Percentiles rank a stretch among this genome's conserved stretches.
These are phyloP conservation scores for Candida succiphila DNA, from an alignment of 805 yeast species.

Conservation along the genomic window DNA sequence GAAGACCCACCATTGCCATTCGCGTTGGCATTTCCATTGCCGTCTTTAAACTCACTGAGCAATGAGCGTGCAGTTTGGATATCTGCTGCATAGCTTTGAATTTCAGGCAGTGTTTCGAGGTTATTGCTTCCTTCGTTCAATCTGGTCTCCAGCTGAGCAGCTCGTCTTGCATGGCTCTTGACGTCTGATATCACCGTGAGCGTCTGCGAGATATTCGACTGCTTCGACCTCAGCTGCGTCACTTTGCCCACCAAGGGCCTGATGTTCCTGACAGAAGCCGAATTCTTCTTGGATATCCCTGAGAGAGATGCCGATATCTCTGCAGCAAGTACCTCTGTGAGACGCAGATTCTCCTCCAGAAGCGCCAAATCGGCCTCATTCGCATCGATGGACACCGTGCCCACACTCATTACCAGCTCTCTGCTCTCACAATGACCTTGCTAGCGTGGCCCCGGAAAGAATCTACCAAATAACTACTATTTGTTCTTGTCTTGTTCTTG, in stretches of 20 bases:
- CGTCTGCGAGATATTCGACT: conserved; percentile 47
- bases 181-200: conserved; percentile 34
- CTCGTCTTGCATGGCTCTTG: conserved; percentile 36
- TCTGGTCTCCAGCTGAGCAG: conserved; percentile 29
- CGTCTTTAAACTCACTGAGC: conserved; percentile 28
- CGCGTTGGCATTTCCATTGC: conserved; percentile 10
- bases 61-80: conserved; percentile 32
- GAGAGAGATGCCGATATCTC: conserved; percentile 46
- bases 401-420: too few species aligned
- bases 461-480: too few species aligned
- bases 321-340: conserved; percentile 45
- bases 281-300: conserved; percentile 41
- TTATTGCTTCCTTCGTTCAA: conserved; percentile 5
- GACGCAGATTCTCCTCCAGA: conserved; percentile 59
- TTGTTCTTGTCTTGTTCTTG: too few species aligned
- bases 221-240: conserved; percentile 42
- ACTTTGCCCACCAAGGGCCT: conserved; percentile 64
- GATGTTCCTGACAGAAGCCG: conserved; percentile 50
- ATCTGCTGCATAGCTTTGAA: conserved; percentile 18
- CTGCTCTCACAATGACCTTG: too few species aligned
- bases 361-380: conserved; percentile 83
- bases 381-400: conserved; percentile 31
- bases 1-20: conserved; percentile 13
- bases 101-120: conserved; percentile 23
- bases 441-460: too few species aligned